Evolutionary conservation across 352 stramenopile species (phyloP).

Genomic region (Globisporangium nagaii): DNA sequence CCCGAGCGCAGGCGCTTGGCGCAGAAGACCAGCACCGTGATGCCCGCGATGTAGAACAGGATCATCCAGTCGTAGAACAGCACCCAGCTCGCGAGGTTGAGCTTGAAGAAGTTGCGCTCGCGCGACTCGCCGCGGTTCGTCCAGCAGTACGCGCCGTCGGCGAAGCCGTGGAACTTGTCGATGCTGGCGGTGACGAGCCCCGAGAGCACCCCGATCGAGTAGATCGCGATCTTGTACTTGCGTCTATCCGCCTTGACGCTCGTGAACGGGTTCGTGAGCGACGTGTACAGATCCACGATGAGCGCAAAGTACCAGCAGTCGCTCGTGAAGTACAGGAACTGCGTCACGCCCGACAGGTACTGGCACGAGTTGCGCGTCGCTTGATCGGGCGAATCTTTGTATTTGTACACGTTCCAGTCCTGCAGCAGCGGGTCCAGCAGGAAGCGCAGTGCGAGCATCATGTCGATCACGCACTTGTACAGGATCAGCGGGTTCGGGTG

Average conservation of each 20-base stretch:
- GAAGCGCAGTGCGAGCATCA: conserved; percentile 62
- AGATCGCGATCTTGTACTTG: conserved; percentile 64
- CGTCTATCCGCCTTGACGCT: conserved; percentile 61
- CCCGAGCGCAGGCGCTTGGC: conserved; percentile 62
- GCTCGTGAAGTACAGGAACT: conserved; percentile 75
- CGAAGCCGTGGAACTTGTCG: conserved; percentile 39
- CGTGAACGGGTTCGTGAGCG: conserved; percentile 83
- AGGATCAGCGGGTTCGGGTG: conserved; percentile 83
- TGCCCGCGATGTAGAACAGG: conserved; percentile 71
- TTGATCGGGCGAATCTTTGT: not conserved
- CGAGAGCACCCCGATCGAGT: conserved; percentile 26
- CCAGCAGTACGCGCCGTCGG: conserved; percentile 79
- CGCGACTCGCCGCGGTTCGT: conserved; percentile 41
- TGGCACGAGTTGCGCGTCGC: conserved; percentile 27
- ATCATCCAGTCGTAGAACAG: conserved; percentile 87
- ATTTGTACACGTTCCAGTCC: conserved; percentile 47
- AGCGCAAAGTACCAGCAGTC: conserved; percentile 83
- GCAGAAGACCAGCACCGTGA: conserved; percentile 60
- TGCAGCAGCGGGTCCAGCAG: conserved; percentile 62
- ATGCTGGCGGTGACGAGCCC: conserved; percentile 36
- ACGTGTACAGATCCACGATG: conserved; percentile 68
- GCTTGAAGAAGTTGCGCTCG: conserved; percentile 58
- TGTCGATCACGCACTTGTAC: conserved; percentile 80
- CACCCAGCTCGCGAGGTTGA: conserved; percentile 71
- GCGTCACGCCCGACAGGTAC: conserved; percentile 63